Conservation (phyloP, 2,329 filamentous ascomycete species). For the Biscogniauxia mediterranea region DNA sequence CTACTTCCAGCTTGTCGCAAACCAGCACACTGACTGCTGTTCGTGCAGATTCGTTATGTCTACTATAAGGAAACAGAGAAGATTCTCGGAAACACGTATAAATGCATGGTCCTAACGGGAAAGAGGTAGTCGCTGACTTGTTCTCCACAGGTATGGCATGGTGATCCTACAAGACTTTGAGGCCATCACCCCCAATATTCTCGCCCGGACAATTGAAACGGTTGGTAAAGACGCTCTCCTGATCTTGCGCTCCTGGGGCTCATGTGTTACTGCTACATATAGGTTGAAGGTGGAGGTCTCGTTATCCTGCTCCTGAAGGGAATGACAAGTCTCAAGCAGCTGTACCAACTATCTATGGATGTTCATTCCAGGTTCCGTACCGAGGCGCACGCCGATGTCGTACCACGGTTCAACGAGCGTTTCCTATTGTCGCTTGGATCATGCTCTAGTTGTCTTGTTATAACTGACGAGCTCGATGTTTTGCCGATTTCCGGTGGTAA, state of each 20-base stretch:
- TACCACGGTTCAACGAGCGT: constrained; percentile 94
- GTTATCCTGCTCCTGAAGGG: constrained; percentile 90
- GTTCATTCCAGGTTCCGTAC: constrained; percentile 95
- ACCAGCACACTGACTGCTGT: neutral
- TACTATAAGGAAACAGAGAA: constrained; percentile 89
- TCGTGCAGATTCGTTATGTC: neutral
- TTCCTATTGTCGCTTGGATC: constrained; percentile 95
- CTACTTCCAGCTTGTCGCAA: neutral
- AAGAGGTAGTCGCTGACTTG: neutral
- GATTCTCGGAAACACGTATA: constrained; percentile 88
- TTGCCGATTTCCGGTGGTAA: constrained; percentile 95
- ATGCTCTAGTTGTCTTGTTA: constrained; percentile 90
- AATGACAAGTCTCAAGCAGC: constrained; percentile 94
- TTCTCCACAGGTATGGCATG: constrained; percentile 87
- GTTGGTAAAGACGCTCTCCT: constrained; percentile 33
- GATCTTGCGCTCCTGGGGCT: neutral
- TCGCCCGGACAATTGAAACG: constrained; percentile 93
- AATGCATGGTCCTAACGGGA: constrained; percentile 66
- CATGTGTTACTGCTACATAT: neutral
- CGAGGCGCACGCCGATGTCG: constrained; percentile 92
- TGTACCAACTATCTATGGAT: constrained; percentile 97
- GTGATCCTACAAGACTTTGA: constrained; percentile 98
- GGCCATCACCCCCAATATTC: constrained; percentile 92
- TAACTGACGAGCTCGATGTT: constrained; percentile 97
- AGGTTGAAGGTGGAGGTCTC: constrained; percentile 83